Evolutionary conservation across 208 protist species (phyloP).

Genomic region (Trypanosoma mega): DNA sequence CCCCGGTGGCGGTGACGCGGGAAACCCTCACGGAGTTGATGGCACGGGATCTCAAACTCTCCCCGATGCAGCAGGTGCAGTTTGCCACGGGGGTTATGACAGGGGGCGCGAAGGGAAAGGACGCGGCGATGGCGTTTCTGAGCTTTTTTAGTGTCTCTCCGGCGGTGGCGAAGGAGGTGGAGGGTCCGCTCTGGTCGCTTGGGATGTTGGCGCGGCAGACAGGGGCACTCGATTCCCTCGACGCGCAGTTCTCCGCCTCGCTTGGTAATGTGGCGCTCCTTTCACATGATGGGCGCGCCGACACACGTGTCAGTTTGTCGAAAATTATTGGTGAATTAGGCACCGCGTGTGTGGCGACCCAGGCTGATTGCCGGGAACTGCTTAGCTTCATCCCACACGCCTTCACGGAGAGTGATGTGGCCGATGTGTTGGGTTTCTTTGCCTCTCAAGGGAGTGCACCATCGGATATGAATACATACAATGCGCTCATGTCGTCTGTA

Average conservation of each 20-base stretch:
- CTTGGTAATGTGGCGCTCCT: slow-evolving; percentile 25
- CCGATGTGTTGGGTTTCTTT: slow-evolving; percentile 85
- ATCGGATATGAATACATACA: slow-evolving; percentile 76
- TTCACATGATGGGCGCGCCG: slow-evolving; percentile 24
- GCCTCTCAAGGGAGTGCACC: slow-evolving; percentile 64
- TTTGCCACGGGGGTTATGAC: slow-evolving; percentile 68
- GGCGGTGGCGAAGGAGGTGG: slow-evolving; percentile 55
- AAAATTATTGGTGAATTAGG: slow-evolving; percentile 81
- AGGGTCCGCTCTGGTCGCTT: slow-evolving; percentile 37
- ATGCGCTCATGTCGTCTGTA: slow-evolving; percentile 61
- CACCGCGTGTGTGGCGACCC: slow-evolving; percentile 79
- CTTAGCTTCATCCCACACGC: slow-evolving; percentile 72
- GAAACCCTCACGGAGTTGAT: slow-evolving; percentile 55
- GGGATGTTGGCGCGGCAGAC: slow-evolving; percentile 69
- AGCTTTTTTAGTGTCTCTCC: slow-evolving; percentile 52
- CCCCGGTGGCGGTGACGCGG: slow-evolving; percentile 36
- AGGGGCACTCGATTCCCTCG: slow-evolving; percentile 33
- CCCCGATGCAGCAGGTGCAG: slow-evolving; percentile 67
- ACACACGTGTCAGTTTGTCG: slow-evolving; percentile 66
- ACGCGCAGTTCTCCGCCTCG: slow-evolving; percentile 44
- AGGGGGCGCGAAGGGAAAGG: slow-evolving; percentile 47
- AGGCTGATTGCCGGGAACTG: slow-evolving; percentile 75
- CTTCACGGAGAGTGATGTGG: slow-evolving; percentile 79
- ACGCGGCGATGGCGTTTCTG: slow-evolving; percentile 58
- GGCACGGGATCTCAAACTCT: slow-evolving; percentile 61